Evolutionary conservation across 75 land plant species (phyloP).

Genomic region (Pseudotsuga menziesii): DNA sequence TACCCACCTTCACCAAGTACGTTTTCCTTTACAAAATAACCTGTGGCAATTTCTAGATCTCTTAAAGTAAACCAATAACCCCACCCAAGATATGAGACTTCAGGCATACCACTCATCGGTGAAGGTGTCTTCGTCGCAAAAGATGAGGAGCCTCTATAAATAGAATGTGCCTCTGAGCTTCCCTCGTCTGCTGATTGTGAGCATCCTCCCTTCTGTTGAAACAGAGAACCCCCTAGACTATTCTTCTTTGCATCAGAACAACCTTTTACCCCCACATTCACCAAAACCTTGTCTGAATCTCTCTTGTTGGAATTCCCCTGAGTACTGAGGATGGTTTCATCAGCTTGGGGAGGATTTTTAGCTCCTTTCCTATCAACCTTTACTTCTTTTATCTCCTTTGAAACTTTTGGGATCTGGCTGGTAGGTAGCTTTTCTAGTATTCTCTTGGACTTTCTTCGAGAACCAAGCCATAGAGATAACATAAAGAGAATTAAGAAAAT

Average conservation of each 20-base stretch:
- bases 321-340: slow-evolving; percentile 46
- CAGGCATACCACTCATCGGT: slow-evolving; percentile 48
- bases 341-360: slow-evolving; percentile 28
- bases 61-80: slow-evolving; percentile 88
- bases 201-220: slow-evolving; percentile 31
- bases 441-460: slow-evolving; percentile 35
- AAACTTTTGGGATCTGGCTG: slow-evolving; percentile 31
- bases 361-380: slow-evolving; percentile 46
- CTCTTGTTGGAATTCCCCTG: slow-evolving; percentile 53
- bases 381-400: slow-evolving; percentile 48
- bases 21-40: slow-evolving; percentile 58
- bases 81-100: slow-evolving; percentile 75
- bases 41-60: slow-evolving; percentile 71
- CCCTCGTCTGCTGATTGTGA: slow-evolving; percentile 52
- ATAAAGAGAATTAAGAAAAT: slow-evolving; percentile 44
- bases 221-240: slow-evolving; percentile 43
- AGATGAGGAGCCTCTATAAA: slow-evolving; percentile 36
- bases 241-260: slow-evolving; percentile 24
- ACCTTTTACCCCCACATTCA: slow-evolving; percentile 30
- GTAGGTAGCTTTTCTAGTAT: slow-evolving; percentile 17
- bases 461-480: slow-evolving; percentile 44
- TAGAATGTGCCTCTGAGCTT: slow-evolving; percentile 25
- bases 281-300: slow-evolving; percentile 51
- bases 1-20: slow-evolving; percentile 81
- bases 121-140: slow-evolving; percentile 39